Base-by-base conservation (phyloP, 2,329 filamentous ascomycete species). In the Akanthomyces lecanii region DNA sequence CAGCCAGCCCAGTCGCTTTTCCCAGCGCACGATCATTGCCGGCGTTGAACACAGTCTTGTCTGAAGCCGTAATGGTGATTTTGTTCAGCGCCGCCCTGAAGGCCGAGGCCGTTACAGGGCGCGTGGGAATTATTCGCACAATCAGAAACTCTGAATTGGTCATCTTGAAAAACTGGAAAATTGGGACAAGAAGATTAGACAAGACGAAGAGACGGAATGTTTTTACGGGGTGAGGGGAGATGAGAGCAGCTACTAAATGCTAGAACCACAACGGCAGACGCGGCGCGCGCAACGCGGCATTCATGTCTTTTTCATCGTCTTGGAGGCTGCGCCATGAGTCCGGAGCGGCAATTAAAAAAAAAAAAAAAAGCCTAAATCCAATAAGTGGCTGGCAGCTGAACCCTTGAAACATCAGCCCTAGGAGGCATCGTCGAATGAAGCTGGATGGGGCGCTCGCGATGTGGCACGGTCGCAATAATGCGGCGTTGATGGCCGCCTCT, bases 71-170 rank as follows among this genome's bases (percentile, higher is more conserved):
- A 25, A 62, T 50, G 51, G 51, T 62, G 40, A 62, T 55, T 12
- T 62, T 33, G n/a, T 48, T 48, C 25, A 62, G 42, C 28, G 60
- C 60, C 11, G 25, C 21, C 44, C 60, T 38, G 30, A 62, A 62
- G 28, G 60, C 60, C 10, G 28, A 23, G 5, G 60, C 36, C 23
- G 23, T 40, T 8, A 48, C 40, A 21, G 60, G 60, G n/a, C 25
- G 25, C n/a, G 60, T 55, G 11, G 60, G 60, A 30, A 62, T 50
- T n/a, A 62, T 62, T n/a, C 60, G 60, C 42, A 62, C 60, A 38
- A 62, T 38, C 14, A 62, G 52, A 40, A 62, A 55, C 12, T 62
- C 60, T 7, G 60, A 44, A n/a, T 53, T 42, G 10, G 58, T 53
- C 58, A 61, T 61, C 14, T 18, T 53, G 58, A 33, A 21, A n/a